Percentiles rank a stretch among this genome's conserved stretches.
phyloP scores from a whole-genome alignment of 2,329 filamentous ascomycete species.

The Tolypocladium capitatum region DNA sequence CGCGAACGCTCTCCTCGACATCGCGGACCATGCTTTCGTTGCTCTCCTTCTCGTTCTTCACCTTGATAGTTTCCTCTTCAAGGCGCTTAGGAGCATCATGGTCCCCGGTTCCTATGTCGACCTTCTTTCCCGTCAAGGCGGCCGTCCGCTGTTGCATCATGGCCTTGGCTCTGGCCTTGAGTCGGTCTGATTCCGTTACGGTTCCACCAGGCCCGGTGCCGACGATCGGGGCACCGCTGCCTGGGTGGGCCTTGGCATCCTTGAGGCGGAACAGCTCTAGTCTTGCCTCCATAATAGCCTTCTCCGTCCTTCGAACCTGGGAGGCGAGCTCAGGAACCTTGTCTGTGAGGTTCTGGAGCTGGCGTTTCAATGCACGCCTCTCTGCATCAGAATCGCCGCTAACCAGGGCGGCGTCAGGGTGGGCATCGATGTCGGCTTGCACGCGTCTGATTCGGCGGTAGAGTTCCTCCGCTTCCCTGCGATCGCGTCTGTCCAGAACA shows the following conservation, averaged over 20 bases:
- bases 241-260: conserved; percentile 84
- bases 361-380: conserved; percentile 70
- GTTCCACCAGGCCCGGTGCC: conserved; percentile 85
- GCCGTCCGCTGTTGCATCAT: conserved; percentile 98
- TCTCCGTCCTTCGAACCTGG: conserved; percentile 79
- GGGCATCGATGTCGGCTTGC: conserved; percentile 87
- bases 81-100: conserved; percentile 69
- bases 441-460: conserved; percentile 84
- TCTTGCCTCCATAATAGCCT: conserved; percentile 80
- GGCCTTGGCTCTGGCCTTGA: conserved; percentile 89
- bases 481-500: conserved; percentile 75
- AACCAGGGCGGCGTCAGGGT: conserved; percentile 61
- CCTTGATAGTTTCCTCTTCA: conserved; percentile 74
- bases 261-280: conserved; percentile 86
- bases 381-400: conserved; percentile 79
- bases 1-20: conserved; percentile 88
- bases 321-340: conserved; percentile 86
- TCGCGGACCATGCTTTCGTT: conserved; percentile 95
- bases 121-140: conserved; percentile 74
- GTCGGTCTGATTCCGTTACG: conserved; percentile 83
- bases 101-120: conserved; percentile 56
- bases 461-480: conserved; percentile 83
- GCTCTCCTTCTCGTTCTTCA: conserved; percentile 75
- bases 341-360: conserved; percentile 79
- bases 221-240: conserved; percentile 66